Evolutionary conservation across 768 basidiomycete genomes (phyloP).

Genomic region (Leccinum barrowsii): DNA sequence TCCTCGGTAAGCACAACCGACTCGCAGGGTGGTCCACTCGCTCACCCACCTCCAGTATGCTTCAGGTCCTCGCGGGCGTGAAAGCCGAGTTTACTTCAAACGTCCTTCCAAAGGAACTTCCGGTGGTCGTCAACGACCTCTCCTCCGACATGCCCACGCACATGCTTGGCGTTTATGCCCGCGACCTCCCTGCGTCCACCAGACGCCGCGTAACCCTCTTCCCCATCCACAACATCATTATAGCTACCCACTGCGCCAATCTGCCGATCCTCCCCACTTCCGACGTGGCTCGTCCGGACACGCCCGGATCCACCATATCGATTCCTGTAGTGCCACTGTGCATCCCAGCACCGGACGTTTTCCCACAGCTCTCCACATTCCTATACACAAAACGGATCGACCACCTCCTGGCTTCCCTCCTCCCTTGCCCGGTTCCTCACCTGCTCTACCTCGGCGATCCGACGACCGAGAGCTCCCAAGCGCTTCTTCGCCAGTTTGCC

Average conservation of each 20-base stretch:
- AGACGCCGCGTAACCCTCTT: constrained; percentile 34
- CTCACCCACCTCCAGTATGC: constrained; percentile 27
- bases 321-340: constrained; percentile 68
- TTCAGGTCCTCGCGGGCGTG: constrained; percentile 28
- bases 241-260: constrained; percentile 30
- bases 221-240: constrained; percentile 36
- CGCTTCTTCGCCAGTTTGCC: constrained; percentile 15
- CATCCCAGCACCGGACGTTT: constrained; percentile 68
- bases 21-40: not conserved
- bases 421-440: constrained; percentile 43
- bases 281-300: constrained; percentile 7
- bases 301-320: constrained; percentile 18
- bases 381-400: constrained; percentile 65
- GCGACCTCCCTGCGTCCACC: constrained; percentile 16
- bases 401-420: constrained; percentile 55
- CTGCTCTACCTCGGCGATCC: constrained; percentile 26
- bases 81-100: constrained; percentile 18
- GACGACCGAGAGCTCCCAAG: constrained; percentile 9
- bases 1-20: constrained; percentile 18
- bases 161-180: constrained; percentile 31
- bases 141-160: constrained; percentile 32
- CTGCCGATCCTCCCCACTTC: constrained; percentile 23
- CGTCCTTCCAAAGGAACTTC: constrained; percentile 29
- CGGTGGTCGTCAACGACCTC: constrained; percentile 26
- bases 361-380: constrained; percentile 60